These are phyloP conservation scores for Russula emetica DNA, from an alignment of 768 basidiomycete species.

Conservation along the genomic window DNA sequence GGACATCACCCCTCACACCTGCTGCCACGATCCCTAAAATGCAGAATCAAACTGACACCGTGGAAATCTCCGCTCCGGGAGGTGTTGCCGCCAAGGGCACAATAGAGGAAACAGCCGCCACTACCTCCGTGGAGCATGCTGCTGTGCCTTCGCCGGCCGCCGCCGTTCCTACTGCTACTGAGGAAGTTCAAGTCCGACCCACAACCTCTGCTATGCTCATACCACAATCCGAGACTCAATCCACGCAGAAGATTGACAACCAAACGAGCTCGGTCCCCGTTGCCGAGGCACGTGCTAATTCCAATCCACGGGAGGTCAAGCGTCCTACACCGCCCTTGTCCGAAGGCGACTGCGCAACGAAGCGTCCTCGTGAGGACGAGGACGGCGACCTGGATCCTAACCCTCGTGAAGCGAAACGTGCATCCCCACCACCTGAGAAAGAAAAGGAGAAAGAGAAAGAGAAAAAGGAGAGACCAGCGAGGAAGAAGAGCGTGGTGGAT, in stretches of 20 bases:
- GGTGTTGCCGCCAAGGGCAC: background rate
- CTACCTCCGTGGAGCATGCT: conserved; percentile 1
- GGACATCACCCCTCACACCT: conserved; percentile 2
- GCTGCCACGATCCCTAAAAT: conserved; percentile 3
- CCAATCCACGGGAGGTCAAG: conserved; percentile 47
- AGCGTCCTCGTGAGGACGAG: conserved; percentile 24
- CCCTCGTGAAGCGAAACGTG: conserved; percentile 47
- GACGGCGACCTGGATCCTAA: conserved; percentile 20
- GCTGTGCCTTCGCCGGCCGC: background rate
- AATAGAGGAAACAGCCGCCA: background rate
- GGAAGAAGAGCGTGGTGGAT: conserved; percentile 24
- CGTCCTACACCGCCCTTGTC: conserved; percentile 69
- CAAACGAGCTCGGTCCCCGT: conserved; percentile 43
- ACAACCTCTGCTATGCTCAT: background rate
- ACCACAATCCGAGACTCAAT: background rate
- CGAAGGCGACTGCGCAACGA: conserved; percentile 30
- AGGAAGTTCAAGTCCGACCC: background rate
- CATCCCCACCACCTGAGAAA: conserved; percentile 53
- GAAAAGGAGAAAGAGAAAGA: conserved; percentile 19
- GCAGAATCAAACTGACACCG: conserved; percentile 5
- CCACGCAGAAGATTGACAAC: background rate
- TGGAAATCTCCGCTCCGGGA: background rate
- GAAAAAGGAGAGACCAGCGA: conserved; percentile 15
- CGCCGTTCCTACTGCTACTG: background rate
- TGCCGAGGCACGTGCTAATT: conserved; percentile 59